Evolutionary conservation across 345 rosid species (phyloP), one percentile per base, ranked within the genome.

Genomic region (Orychophragmus violaceus): DNA sequence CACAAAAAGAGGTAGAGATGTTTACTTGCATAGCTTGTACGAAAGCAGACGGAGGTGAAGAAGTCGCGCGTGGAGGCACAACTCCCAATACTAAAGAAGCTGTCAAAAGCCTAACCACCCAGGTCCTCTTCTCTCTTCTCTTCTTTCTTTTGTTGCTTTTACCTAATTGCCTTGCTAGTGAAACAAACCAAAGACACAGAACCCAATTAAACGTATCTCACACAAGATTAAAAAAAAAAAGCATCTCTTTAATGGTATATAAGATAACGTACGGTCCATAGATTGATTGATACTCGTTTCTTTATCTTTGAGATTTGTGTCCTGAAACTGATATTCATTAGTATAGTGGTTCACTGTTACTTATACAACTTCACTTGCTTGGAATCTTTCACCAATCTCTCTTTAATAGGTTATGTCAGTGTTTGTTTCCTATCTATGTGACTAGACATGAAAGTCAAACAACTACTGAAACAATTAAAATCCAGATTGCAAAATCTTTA

Each of bases 41-140:
- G 62, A 94, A 94, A 61, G 89, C 87, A 8, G 99, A 90, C 1
- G 96, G 86, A 50, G 87, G 83, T 32, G 95, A 82, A 27, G 96
- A 83, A 25, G 85, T 77, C 51, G 81, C 87, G 80, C 92, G 97
- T 80, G 96, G 89, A 7, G 78, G 81, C 80, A 70, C 80, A 30
- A 86, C 98, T 56, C 94, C 96, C 22, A 87, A 74, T 68, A 78
- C 95, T 13, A 94, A 85, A 78, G 99, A 94, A 77, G 89, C 99
- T 85, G 99, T 90, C 90, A 94, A 88, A 82, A 88, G 96, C 97
- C 88, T 94, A 59, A 94, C 99, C 54, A 65, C 92, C 28, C 99
- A 94, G 97, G 99, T 94, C 51, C 56, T 46, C 28, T 48, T 24
- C 51, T 63, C 61, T 32, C 62, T 21, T 65, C 39, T 55, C 70